A percentile compares a stretch with the other conserved stretches of the same genome.
Conservation (phyloP, 306 rosid genomes). For the Lagenaria siceraria region DNA sequence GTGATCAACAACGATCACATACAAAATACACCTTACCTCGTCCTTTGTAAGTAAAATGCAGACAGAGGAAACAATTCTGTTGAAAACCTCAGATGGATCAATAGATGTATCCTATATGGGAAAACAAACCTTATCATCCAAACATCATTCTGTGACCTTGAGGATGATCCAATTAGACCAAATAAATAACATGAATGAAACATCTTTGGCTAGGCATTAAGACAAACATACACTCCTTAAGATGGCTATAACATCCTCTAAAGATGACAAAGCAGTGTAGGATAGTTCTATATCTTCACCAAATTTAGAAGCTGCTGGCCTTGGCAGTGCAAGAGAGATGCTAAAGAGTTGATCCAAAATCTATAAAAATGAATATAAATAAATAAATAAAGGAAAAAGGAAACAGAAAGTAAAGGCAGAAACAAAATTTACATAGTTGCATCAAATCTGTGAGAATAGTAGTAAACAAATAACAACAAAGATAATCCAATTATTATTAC, state of each 20-base stretch:
- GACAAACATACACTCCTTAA: slow-evolving; percentile 69
- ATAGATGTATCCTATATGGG: slow-evolving; percentile 73
- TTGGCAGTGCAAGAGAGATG: slow-evolving; percentile 78
- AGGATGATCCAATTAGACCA: slow-evolving; percentile 3
- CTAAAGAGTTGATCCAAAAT: slow-evolving; percentile 87
- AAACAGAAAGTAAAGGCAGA: neutral
- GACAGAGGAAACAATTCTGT: slow-evolving; percentile 78
- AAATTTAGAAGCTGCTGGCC: slow-evolving; percentile 53
- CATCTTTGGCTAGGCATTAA: neutral
- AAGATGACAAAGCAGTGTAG: slow-evolving; percentile 76
- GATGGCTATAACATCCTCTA: slow-evolving; percentile 91
- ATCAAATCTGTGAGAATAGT: neutral
- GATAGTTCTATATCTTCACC: slow-evolving; percentile 61
- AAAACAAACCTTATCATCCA: slow-evolving; percentile 13
- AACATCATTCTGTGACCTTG: slow-evolving; percentile 4
- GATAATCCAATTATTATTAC: slow-evolving; percentile 18
- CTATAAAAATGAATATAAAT: slow-evolving; percentile 14
- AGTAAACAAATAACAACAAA: neutral
- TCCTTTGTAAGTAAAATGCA: slow-evolving; percentile 69
- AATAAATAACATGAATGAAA: neutral
- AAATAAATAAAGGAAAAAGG: neutral
- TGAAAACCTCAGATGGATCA: slow-evolving; percentile 97
- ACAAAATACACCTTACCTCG: slow-evolving; percentile 41
- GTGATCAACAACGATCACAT: neutral
- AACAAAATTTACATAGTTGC: neutral